Evolutionary conservation across 768 basidiomycete species (phyloP), one percentile per base, ranked within the genome.

Genomic region (Collybia mongolica): DNA sequence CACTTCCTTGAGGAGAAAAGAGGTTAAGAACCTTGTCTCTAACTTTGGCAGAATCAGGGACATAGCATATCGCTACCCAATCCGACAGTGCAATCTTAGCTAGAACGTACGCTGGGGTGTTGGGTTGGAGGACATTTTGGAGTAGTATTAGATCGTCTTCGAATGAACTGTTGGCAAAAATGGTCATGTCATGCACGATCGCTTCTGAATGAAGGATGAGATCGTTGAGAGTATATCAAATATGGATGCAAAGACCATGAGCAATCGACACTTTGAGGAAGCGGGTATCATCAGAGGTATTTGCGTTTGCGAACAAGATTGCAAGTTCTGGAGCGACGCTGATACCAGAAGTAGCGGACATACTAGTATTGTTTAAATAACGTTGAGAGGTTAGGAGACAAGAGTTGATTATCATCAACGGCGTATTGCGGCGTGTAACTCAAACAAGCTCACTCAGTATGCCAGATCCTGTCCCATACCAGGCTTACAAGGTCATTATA

Each of bases 271-370:
- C 75, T 65, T 90, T 90, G 69, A 93, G 72, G 67, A 93, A 93
- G 38, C 91, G 81, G 48, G 76, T 70, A 32, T 70, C 62, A 50
- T 67, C 72, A 1, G 76, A 65, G 45, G 75, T 72, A 24, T 82
- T 67, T 4, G 85, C 83, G 28, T 75, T 61, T n/a, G 84, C 75
- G 60, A 91, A 90, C 17, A 63, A 66, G 2, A 73, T 65, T 2
- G 73, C 59, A 41, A 93, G 79, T 42, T 85, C 79, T 44, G 72
- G 68, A 14, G 86, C 81, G 46, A 83, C 75, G 29, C 68, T 65
- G 60, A 93, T 91, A 20, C 88, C 89, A 54, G 88, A 90, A 5
- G 77, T 76, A 36, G 88, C 80, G 43, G 86, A 84, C 90, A 93
- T n/a, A n/a, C n/a, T n/a, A n/a, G n/a, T n/a, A n/a, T 91, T 67